Base-by-base conservation (phyloP, 2,329 filamentous ascomycete species). In the Hypoxylon sp. region DNA sequence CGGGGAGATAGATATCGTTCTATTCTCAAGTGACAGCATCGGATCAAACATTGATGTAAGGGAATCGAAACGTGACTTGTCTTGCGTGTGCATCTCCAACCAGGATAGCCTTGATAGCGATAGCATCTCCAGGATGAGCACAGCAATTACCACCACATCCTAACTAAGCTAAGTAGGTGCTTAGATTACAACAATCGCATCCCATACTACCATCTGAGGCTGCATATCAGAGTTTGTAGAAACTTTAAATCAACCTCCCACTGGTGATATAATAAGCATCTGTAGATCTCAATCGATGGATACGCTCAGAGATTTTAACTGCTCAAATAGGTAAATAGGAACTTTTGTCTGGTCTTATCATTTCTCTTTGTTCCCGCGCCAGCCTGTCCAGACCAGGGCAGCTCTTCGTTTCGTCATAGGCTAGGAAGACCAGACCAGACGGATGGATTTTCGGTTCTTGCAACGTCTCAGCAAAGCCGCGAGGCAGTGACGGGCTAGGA, bases 221-320 rank as follows among this genome's bases (percentile, higher is more conserved):
- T 64, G 53, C 60, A 55, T 38, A 66, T 46, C 38, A 38, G 36
- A 52, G 10, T 34, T 52, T 63, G 43, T 34, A 51, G 36, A 50
- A 64, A 70, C 61, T 60, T 46, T 67, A 70, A 70, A 48, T 58
- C 45, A 51, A 68, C 65, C 23, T 68, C 61, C 28, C 17, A 53
- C 19, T 11, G 25, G 55, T 50, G 7, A 48, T 23, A 55, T 14
- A 21, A 52, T 51, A 38, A 41, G 56, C 10, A 53, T 38, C 23
- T 19, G 19, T 50, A 10, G 14, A 25, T 23, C 7, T 10, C 6
- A 11, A 46, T 17, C 34, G 56, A 23, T 45, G 21, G 28, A 34
- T 9, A 13, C 7, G 19, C 4, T 56, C 17, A 11, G 13, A 10
- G 25, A n/a, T 45, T 48, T 6, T 10, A 60, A 38, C 49, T 57